phyloP scores from a whole-genome alignment of 768 basidiomycete species.

The Agrocybe chaxingu region DNA sequence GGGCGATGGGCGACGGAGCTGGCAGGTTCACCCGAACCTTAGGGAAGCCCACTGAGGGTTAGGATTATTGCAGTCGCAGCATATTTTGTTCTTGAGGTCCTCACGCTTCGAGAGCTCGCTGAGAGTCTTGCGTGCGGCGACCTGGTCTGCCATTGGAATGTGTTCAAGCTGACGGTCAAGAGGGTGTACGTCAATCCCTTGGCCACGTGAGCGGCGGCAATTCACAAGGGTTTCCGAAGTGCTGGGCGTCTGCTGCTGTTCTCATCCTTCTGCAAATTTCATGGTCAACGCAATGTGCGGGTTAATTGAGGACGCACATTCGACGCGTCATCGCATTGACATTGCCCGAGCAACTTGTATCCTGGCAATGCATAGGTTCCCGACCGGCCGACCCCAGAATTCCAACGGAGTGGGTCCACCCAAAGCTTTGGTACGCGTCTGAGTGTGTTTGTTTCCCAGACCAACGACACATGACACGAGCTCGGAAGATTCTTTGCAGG shows the following conservation, averaged over 20 bases:
- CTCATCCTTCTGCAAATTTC: no score
- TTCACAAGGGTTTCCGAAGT: background rate
- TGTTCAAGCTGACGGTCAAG: background rate
- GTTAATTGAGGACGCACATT: no score
- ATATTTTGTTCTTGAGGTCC: conserved; percentile 71
- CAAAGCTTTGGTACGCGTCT: conserved; percentile 19
- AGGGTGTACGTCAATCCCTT: no score
- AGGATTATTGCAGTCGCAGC: conserved; percentile 83
- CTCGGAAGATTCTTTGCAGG: background rate
- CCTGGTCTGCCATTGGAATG: conserved; percentile 52
- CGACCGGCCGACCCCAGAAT: conserved; percentile 3
- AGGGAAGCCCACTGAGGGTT: conserved; percentile 95
- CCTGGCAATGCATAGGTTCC: background rate
- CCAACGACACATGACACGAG: conserved; percentile 6
- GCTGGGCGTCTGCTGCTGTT: no score
- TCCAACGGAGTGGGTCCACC: conserved; percentile 24
- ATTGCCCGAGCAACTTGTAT: no score
- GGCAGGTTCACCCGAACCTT: conserved; percentile 40
- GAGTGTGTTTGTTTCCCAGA: conserved; percentile 3
- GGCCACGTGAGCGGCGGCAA: no score
- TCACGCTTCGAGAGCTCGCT: conserved; percentile 72
- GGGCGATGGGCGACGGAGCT: conserved; percentile 7
- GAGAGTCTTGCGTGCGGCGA: conserved; percentile 64
- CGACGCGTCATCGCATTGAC: no score
- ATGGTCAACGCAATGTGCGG: no score